Conservation (phyloP, 106 monocot genomes). For the Platanthera guangdongensis region DNA sequence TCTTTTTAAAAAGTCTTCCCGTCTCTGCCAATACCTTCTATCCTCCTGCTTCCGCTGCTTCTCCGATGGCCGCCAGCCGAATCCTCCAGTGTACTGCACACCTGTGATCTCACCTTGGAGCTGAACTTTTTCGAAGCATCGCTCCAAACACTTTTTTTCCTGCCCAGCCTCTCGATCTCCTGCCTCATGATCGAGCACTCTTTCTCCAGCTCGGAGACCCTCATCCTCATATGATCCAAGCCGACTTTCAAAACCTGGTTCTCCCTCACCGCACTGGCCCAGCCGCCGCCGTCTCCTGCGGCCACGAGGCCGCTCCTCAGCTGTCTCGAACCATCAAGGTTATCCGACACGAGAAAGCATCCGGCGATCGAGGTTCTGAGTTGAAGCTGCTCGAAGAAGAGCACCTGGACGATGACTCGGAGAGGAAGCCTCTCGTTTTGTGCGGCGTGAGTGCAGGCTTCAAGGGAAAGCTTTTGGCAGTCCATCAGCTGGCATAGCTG, state of each 20-base stretch:
- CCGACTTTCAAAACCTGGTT: constrained; percentile 80
- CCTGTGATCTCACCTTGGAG: constrained; percentile 18
- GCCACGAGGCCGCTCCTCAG: neutral
- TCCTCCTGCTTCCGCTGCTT: neutral
- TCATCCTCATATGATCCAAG: constrained; percentile 85
- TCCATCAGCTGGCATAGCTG: constrained; percentile 63
- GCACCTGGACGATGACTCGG: constrained; percentile 76
- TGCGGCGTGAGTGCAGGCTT: constrained; percentile 98
- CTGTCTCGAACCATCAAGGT: constrained; percentile 10
- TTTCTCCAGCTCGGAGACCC: constrained; percentile 78
- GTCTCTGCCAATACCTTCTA: neutral
- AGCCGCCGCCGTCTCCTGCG: constrained; percentile 16
- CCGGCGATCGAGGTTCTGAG: constrained; percentile 81
- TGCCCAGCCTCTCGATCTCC: constrained; percentile 49
- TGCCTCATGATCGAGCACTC: constrained; percentile 84
- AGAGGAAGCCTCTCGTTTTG: constrained; percentile 95
- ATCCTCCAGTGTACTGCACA: constrained; percentile 21
- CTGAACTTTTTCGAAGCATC: constrained; percentile 11
- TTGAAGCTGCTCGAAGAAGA: constrained; percentile 99
- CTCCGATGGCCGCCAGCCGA: neutral
- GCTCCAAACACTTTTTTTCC: constrained; percentile 16
- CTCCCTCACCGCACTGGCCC: constrained; percentile 41
- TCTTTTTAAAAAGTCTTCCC: too few species aligned
- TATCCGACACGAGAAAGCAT: constrained; percentile 25
- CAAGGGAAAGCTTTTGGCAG: constrained; percentile 86